These are phyloP conservation scores for Glebionis coronaria DNA, from an alignment of 129 eudicot genomes.

Conservation along the genomic window DNA sequence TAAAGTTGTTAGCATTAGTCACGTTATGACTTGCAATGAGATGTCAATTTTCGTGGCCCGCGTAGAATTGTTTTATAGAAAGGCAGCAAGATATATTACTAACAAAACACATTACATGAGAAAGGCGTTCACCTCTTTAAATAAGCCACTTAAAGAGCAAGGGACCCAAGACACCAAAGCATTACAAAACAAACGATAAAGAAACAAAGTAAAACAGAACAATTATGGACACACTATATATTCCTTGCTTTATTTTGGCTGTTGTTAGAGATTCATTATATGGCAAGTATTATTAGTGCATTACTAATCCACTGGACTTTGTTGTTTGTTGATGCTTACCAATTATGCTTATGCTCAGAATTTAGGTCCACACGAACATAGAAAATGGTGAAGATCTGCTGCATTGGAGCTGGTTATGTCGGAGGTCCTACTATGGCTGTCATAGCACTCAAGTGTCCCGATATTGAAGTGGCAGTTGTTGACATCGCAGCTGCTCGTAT, in stretches of 20 bases:
- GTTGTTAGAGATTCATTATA: background rate
- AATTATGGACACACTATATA: too few relatives aligned
- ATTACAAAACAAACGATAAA: too few relatives aligned
- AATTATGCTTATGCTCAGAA: background rate
- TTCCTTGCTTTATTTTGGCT: too few relatives aligned
- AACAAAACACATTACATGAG: too few relatives aligned
- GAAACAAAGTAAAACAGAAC: too few relatives aligned
- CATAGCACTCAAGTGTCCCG: constrained; percentile 79
- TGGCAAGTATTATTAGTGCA: background rate
- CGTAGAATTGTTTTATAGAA: background rate
- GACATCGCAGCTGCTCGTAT: constrained; percentile 81
- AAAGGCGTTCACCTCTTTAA: too few relatives aligned
- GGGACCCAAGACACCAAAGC: too few relatives aligned
- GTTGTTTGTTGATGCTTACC: background rate
- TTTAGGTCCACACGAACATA: background rate
- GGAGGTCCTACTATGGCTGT: constrained; percentile 95
- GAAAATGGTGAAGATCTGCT: constrained; percentile 86
- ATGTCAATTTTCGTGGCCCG: background rate
- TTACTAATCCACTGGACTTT: background rate
- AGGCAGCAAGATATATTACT: too few relatives aligned
- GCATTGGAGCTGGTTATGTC: constrained; percentile 90
- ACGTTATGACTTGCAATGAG: background rate
- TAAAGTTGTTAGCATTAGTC: background rate
- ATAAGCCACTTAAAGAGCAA: too few relatives aligned
- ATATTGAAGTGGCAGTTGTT: constrained; percentile 70